phyloP scores from a whole-genome alignment of 2,329 filamentous ascomycete species.

The Neospermospora avenae region DNA sequence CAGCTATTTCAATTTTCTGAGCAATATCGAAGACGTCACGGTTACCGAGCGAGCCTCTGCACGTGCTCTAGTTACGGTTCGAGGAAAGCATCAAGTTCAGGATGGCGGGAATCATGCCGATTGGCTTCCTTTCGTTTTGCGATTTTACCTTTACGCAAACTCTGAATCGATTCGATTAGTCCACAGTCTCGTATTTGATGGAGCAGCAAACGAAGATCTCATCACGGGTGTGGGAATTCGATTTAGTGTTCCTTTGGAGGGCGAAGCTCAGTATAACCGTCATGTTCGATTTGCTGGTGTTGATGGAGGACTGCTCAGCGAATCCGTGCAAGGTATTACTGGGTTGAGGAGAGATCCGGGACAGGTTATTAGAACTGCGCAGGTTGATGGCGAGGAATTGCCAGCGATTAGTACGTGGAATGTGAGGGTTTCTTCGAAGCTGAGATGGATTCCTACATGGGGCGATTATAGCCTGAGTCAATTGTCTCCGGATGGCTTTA shows the following conservation, averaged over 20 bases:
- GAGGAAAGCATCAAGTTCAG: constrained; percentile 28
- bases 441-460: constrained; percentile 58
- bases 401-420: constrained; percentile 47
- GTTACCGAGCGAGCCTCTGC: constrained; percentile 42
- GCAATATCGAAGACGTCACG: constrained; percentile 49
- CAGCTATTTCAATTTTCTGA: constrained; percentile 45
- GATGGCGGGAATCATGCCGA: constrained; percentile 38
- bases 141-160: constrained; percentile 57
- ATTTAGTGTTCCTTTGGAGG: constrained; percentile 52
- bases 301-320: constrained; percentile 52
- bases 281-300: constrained; percentile 55
- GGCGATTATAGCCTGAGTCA: constrained; percentile 55
- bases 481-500: constrained; percentile 58
- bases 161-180: constrained; percentile 53
- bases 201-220: constrained; percentile 47
- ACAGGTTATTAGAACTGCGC: constrained; percentile 44
- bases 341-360: constrained; percentile 56
- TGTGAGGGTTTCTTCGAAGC: constrained; percentile 41
- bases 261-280: constrained; percentile 53
- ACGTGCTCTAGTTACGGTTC: constrained; percentile 45
- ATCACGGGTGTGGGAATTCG: constrained; percentile 52
- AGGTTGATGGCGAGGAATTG: constrained; percentile 46
- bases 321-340: constrained; percentile 58
- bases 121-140: constrained; percentile 53
- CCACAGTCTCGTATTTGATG: constrained; percentile 56